Percentiles rank a stretch among this genome's conserved stretches.
Evolutionary conservation across 345 rosid genomes (phyloP).

Genomic region (Noccaea caerulescens): DNA sequence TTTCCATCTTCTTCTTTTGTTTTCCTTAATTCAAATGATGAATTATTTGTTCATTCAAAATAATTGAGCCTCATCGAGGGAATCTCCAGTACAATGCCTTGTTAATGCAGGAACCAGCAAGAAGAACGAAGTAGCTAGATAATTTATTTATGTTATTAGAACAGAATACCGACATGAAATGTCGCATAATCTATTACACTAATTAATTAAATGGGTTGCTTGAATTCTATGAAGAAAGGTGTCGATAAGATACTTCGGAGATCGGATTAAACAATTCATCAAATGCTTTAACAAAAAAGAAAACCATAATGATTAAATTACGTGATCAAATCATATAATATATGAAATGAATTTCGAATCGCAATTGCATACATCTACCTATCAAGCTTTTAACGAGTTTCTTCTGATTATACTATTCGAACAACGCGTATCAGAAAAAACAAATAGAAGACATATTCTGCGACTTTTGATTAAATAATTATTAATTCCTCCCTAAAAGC

Average conservation of each 20-base stretch:
- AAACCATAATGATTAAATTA: not conserved
- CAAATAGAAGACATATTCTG: not conserved
- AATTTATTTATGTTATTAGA: not conserved
- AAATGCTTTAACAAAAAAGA: not conserved
- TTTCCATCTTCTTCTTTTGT: too few relatives aligned
- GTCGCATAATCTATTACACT: slow-evolving; percentile 9
- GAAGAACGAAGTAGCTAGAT: slow-evolving; percentile 2
- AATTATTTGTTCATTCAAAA: not conserved
- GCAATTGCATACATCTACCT: not conserved
- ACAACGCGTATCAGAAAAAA: not conserved
- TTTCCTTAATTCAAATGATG: not conserved
- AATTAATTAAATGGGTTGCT: not conserved
- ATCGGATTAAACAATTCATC: slow-evolving; percentile 2
- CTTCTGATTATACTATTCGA: slow-evolving; percentile 2
- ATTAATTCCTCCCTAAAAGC: not conserved
- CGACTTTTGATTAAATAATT: not conserved
- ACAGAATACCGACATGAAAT: not conserved
- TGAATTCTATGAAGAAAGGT: slow-evolving; percentile 8
- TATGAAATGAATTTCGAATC: not conserved
- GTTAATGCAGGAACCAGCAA: slow-evolving; percentile 12
- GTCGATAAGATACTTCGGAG: slow-evolving; percentile 5
- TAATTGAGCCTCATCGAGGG: not conserved
- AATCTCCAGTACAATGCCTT: slow-evolving; percentile 16
- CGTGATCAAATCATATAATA: not conserved
- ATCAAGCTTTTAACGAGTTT: slow-evolving; percentile 1